phyloP scores from a whole-genome alignment of 202 grass and related monocot genomes.

The Zoysia matrella region DNA sequence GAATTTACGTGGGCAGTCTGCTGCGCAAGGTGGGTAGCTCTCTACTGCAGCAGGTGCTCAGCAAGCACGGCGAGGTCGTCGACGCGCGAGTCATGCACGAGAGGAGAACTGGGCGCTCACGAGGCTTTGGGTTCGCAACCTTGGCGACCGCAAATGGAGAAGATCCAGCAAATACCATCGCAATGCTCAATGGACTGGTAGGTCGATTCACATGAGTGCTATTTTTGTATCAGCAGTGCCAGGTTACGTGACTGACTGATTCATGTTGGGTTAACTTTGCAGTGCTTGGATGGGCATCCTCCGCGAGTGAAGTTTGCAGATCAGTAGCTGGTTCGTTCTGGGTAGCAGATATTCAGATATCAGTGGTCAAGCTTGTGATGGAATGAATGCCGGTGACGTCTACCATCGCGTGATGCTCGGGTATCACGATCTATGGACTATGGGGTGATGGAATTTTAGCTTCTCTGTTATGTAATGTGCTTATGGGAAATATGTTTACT shows the following conservation, averaged over 20 bases:
- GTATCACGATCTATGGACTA: no score
- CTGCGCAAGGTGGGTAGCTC: conserved; percentile 56
- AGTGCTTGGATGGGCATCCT: conserved; percentile 71
- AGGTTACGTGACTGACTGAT: not conserved
- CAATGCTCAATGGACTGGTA: conserved; percentile 67
- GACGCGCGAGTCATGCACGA: conserved; percentile 64
- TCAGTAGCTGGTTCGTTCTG: not conserved
- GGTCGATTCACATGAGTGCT: not conserved
- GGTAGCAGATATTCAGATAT: no score
- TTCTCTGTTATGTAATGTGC: no score
- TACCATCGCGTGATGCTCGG: no score
- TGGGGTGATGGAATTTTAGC: no score
- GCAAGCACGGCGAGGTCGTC: conserved; percentile 66
- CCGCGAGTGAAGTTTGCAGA: conserved; percentile 69
- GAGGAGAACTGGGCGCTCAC: conserved; percentile 55
- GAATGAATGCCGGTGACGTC: no score
- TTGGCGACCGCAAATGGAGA: conserved; percentile 44
- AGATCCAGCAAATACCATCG: conserved; percentile 59
- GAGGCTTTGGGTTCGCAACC: conserved; percentile 78
- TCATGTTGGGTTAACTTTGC: not conserved
- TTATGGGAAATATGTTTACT: no score
- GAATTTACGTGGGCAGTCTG: conserved; percentile 37
- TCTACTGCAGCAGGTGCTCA: conserved; percentile 59
- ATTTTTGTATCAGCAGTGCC: not conserved
- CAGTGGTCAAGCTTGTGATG: no score